Conservation (phyloP, 768 basidiomycete genomes). For the Tylopilus subfusipes region DNA sequence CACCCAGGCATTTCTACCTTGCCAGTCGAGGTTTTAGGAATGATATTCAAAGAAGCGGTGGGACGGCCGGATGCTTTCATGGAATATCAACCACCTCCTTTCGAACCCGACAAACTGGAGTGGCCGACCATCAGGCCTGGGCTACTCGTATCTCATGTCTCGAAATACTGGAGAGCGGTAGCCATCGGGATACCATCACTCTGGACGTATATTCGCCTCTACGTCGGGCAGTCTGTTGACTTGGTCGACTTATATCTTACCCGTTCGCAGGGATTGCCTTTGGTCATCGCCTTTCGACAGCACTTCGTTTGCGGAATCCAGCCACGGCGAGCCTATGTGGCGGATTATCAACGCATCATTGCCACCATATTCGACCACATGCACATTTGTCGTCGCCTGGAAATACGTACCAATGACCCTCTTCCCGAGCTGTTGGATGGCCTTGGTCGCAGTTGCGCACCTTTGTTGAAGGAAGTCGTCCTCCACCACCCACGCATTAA, state of each 20-base stretch:
- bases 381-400: conserved; percentile 25
- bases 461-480: conserved; percentile 24
- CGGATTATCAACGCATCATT: conserved; percentile 23
- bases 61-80: conserved; percentile 1
- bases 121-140: conserved; percentile 21
- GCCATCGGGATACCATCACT: conserved; percentile 37
- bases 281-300: conserved; percentile 22
- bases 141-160: conserved; percentile 41
- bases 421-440: conserved; percentile 25
- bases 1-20: conserved; percentile 16
- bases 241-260: conserved; percentile 26
- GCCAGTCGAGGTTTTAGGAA: conserved; percentile 26
- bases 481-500: conserved; percentile 21
- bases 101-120: conserved; percentile 3
- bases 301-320: conserved; percentile 18
- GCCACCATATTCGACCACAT: conserved; percentile 27
- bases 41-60: conserved; percentile 24
- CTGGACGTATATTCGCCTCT: conserved; percentile 36
- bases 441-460: conserved; percentile 21
- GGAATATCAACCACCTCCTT: neutral
- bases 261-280: conserved; percentile 26
- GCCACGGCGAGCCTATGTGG: conserved; percentile 16
- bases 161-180: conserved; percentile 40
- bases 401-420: conserved; percentile 23
- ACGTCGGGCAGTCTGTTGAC: conserved; percentile 25